phyloP scores from a whole-genome alignment of 768 basidiomycete species.

The Termitomyces sp. region DNA sequence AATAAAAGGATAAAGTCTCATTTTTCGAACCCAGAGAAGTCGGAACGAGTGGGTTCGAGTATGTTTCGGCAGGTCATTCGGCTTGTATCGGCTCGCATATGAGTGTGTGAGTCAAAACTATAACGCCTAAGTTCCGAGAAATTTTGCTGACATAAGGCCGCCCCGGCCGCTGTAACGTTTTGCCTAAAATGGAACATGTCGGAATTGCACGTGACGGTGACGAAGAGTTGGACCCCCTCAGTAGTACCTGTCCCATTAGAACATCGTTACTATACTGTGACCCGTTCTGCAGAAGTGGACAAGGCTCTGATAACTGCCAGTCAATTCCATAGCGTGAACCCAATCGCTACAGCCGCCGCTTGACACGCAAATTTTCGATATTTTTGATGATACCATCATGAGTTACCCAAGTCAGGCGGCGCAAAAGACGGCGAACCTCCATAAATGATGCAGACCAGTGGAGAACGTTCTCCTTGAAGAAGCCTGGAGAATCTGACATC shows the following conservation, averaged over 20 bases:
- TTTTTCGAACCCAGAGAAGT: not conserved
- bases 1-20: not conserved
- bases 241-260: no score
- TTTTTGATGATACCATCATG: not conserved
- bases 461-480: not conserved
- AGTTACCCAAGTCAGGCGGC: not conserved
- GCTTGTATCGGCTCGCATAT: not conserved
- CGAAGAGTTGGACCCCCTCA: no score
- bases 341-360: not conserved
- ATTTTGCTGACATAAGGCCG: conserved; percentile 6
- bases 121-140: conserved; percentile 3
- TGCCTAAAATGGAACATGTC: no score
- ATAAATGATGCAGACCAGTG: not conserved
- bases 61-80: not conserved
- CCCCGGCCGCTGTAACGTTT: not conserved
- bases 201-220: no score
- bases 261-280: no score
- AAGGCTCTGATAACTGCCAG: no score
- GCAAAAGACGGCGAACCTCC: not conserved
- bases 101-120: not conserved
- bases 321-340: no score
- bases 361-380: no score
- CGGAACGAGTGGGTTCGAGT: not conserved
- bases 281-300: no score
- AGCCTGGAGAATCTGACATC: not conserved